Conservation (phyloP, 805 yeast genomes). For the Metschnikowia arizonensis region DNA sequence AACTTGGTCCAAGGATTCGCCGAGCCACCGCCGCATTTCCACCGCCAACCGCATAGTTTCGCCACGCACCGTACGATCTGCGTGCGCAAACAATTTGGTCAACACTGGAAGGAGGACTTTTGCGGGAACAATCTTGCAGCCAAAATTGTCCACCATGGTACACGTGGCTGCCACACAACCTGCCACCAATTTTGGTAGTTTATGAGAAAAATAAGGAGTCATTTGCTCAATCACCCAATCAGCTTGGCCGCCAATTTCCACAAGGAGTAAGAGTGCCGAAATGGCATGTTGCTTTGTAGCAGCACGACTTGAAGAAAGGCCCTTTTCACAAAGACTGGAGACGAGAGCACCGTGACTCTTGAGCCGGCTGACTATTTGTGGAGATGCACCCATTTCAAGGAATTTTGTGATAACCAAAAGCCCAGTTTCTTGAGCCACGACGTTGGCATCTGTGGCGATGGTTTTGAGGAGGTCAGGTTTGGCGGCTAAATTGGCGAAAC, state of each 20-base stretch:
- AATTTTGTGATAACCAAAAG: slow-evolving; percentile 51
- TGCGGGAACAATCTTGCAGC: slow-evolving; percentile 59
- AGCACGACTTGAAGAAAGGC: slow-evolving; percentile 67
- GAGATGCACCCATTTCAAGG: slow-evolving; percentile 52
- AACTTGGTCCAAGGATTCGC: slow-evolving; percentile 53
- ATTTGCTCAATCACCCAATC: slow-evolving; percentile 65
- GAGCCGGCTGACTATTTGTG: slow-evolving; percentile 37
- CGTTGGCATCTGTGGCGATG: slow-evolving; percentile 74
- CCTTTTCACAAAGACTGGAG: slow-evolving; percentile 70
- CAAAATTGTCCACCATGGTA: slow-evolving; percentile 56
- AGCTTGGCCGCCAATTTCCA: slow-evolving; percentile 60
- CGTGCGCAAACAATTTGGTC: slow-evolving; percentile 73
- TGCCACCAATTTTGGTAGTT: slow-evolving; percentile 74
- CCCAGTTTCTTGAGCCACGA: slow-evolving; percentile 87
- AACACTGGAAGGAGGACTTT: slow-evolving; percentile 52
- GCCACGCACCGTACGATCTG: slow-evolving; percentile 80
- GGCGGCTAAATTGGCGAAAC: slow-evolving; percentile 47
- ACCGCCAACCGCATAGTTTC: slow-evolving; percentile 69
- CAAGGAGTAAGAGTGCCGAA: slow-evolving; percentile 57
- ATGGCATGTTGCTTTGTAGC: slow-evolving; percentile 65
- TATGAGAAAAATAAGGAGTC: slow-evolving; percentile 55
- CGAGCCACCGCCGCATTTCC: slow-evolving; percentile 71
- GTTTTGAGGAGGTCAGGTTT: slow-evolving; percentile 54
- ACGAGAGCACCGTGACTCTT: slow-evolving; percentile 38
- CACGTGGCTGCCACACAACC: slow-evolving; percentile 56